Evolutionary conservation across 2,329 filamentous ascomycete genomes (phyloP).

Genomic region (Cladophialophora bantiana): DNA sequence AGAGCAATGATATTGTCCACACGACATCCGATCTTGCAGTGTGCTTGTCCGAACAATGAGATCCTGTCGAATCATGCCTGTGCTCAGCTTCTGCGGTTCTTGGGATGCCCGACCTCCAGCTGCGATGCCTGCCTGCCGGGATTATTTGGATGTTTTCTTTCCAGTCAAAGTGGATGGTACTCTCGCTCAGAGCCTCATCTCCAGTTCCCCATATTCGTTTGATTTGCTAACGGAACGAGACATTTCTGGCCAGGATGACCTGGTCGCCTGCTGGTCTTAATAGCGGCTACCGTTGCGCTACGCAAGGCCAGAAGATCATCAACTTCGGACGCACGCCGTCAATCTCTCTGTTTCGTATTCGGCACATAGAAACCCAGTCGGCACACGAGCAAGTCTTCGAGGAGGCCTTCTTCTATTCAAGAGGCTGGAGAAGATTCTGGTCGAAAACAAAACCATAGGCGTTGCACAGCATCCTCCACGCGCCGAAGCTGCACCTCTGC

Average conservation of each 20-base stretch:
- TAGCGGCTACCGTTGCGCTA: constrained; percentile 3
- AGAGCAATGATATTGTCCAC: constrained; percentile 12
- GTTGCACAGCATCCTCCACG: background rate
- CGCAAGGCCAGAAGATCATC: constrained; percentile 7
- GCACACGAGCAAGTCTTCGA: background rate
- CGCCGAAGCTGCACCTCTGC: background rate
- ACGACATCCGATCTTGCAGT: constrained; percentile 14
- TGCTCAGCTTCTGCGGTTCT: background rate
- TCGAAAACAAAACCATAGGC: background rate
- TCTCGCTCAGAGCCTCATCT: constrained; percentile 14
- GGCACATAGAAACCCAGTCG: background rate
- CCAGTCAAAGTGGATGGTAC: background rate
- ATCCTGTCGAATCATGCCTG: constrained; percentile 7
- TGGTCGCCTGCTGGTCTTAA: constrained; percentile 9
- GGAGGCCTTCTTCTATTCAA: background rate
- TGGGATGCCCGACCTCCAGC: background rate
- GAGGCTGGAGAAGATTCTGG: background rate
- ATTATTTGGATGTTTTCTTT: background rate
- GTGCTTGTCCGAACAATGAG: background rate
- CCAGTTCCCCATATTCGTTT: background rate
- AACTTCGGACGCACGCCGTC: constrained; percentile 1
- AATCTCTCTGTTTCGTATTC: background rate
- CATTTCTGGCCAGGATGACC: constrained; percentile 10
- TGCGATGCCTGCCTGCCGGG: background rate
- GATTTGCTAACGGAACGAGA: constrained; percentile 1